Base-by-base conservation (phyloP, 2,329 filamentous ascomycete genomes). In the Aspergillus uvarum region DNA sequence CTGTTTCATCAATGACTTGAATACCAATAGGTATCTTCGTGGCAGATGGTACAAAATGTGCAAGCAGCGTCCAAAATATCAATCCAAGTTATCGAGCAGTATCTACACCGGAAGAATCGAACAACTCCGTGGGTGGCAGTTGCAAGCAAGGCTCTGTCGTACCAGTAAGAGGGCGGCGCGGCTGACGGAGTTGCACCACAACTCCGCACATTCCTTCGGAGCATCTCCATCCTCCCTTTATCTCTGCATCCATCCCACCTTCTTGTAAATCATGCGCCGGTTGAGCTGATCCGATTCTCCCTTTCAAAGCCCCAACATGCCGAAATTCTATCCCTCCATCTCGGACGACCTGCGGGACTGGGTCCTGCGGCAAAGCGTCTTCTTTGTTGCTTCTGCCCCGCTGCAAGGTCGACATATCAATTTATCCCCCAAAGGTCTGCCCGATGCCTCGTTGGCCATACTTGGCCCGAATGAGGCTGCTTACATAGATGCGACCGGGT, bases 401-500 rank as follows among this genome's bases (percentile, higher is more conserved):
- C 82, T 86, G 26, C 81, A 82, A n/a, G 87, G 85, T 21, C 75
- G 79, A 1, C 89, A 93, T 77, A 80, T 93, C 78, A 93, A 93
- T 69, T 77, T 92, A 58, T 92, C 89, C 0, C 89, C 90, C 52
- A 92, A 93, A 74, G 89, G 90, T 52, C 81, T 88, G 22, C 79
- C 85, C 0, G 80, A 83, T 19, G 77, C 82, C n/a, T 87, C 87
- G 29, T 86, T 90, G 67, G 80, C 84, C 32, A 79, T 90, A 56
- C 77, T 89, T 55, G 75, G 77, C 8, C 80, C 83, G 31, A 88
- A 82, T 62, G 78, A 79, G n/a, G 83, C 82, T 59, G 87, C 85
- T 26, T 93, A 92, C 70, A 80, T 92, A 58, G 90, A 93, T 70
- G 84, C 87, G 61, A 91, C 87, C 1, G 90, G 90, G 31, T 90